Evolutionary conservation across 805 yeast species (phyloP), one percentile per base, ranked within the genome.

Genomic region (Metschnikowia cubensis): DNA sequence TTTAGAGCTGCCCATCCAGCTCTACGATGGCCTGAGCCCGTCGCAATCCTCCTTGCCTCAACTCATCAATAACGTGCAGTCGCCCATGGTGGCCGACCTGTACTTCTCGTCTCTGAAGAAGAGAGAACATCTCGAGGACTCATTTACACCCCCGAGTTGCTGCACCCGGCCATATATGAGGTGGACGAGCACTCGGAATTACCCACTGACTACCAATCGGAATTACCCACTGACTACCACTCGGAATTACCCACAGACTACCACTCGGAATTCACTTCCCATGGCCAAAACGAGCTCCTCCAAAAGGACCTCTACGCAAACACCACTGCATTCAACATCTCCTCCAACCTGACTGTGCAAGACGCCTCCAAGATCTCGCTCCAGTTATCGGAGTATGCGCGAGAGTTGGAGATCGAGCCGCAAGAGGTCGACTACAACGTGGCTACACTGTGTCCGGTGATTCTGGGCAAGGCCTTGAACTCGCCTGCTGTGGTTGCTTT

Each of bases 61-160:
- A 35, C 43, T 52, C 39, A 32, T 49, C 13, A 44, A 46, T 33
- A 44, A 45, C 11, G 39, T 47, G 33, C 55, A 50, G 33, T 47
- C 51, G 45, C 57, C 59, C n/a, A 42, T 54, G 48, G 57, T 49
- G 15, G 55, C 55, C 3, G 59, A 55, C 37, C 49, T 53, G 42
- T 55, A 54, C 32, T 55, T 55, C 15, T 52, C 50, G 50, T 35
- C 56, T 22, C 51, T 35, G 48, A 47, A 33, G 18, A 29, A 38
- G 10, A 10, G 44, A 3, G 44, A 37, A 4, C 20, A 44, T 15
- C 25, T 33, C 11, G 52, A 45, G 13, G 50, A 46, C 8, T 15
- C 18, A n/a, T 46, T 4, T 44, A 49, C 29, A 40, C 33, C 29
- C 42, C 41, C 10, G 51, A 35, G 18, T 20, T 22, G 41, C 42